Percentiles rank a stretch among this genome's conserved stretches.
phyloP scores from a whole-genome alignment of 2,329 filamentous ascomycete genomes.

The Aaosphaeria arxii region DNA sequence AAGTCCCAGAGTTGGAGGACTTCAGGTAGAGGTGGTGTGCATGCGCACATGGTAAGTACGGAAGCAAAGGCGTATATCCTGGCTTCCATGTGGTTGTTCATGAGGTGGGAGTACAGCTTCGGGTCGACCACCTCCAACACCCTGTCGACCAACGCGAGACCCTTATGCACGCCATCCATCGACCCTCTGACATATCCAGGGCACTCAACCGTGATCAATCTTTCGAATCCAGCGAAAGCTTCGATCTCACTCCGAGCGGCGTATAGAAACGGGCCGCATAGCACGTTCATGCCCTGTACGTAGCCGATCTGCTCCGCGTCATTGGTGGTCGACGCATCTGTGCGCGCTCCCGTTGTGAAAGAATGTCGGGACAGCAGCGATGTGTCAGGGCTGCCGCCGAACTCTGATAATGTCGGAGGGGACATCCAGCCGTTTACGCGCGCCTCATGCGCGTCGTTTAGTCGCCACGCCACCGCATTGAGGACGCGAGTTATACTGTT shows the following conservation, averaged over 20 bases:
- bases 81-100: slow-evolving; percentile 81
- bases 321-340: slow-evolving; percentile 30
- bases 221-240: slow-evolving; percentile 87
- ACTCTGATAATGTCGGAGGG: slow-evolving; percentile 48
- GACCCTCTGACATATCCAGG: slow-evolving; percentile 92
- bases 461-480: slow-evolving; percentile 91
- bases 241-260: slow-evolving; percentile 91
- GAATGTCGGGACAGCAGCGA: slow-evolving; percentile 32
- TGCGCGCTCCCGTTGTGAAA: slow-evolving; percentile 22
- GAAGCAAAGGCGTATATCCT: slow-evolving; percentile 96
- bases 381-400: slow-evolving; percentile 48
- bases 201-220: slow-evolving; percentile 81
- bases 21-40: slow-evolving; percentile 90
- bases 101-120: slow-evolving; percentile 79
- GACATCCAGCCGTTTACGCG: slow-evolving; percentile 51
- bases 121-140: slow-evolving; percentile 89
- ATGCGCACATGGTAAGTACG: slow-evolving; percentile 90
- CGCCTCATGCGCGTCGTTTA: slow-evolving; percentile 74
- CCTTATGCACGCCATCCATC: slow-evolving; percentile 96
- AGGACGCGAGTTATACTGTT: slow-evolving; percentile 90
- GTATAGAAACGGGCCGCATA: slow-evolving; percentile 93
- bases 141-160: slow-evolving; percentile 85
- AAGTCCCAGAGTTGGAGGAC: slow-evolving; percentile 96
- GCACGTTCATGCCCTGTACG: slow-evolving; percentile 98
- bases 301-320: slow-evolving; percentile 75